Evolutionary conservation across 129 eudicot genomes (phyloP), one percentile per base, ranked within the genome.

Genomic region (Rutidosis leptorrhynchoides): DNA sequence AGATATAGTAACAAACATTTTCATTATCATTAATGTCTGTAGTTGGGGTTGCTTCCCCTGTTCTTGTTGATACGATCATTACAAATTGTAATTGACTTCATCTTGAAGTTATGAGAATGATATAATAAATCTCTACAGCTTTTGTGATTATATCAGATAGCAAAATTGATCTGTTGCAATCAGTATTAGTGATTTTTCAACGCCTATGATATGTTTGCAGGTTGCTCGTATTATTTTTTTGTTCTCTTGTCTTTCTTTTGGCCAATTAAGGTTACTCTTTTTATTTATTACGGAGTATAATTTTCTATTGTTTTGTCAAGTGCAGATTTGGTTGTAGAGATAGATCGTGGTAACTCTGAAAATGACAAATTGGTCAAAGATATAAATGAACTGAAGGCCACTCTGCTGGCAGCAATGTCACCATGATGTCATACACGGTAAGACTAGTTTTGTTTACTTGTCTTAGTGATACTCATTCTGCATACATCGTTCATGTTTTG

Each of bases 321-420:
- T 74, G 75, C 85, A 87, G 95, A 77, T 72, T 64, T 87, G 78
- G 73, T 70, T 57, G 69, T 82, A 33, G 78, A 81, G 81, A 81
- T 87, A 57, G 69, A 79, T 72, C 62, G 76, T 57, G 73, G 83
- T 73, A 79, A 61, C 51, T 54, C 78, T 42, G 87, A 83, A 74
- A 83, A 83, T 25, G 83, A 79, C 43, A 82, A 81, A 79, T 57
- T 87, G 68, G 81, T 83, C 52, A 74, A 70, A 72, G 82, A 83
- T 67, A 83, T 81, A 8, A 79, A 77, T 4, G 87, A 87, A 58
- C 61, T 81, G 64, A 87, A 81, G 84, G 25, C 80, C 64, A 77
- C 83, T 19, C 21, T 83, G 80, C 78, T 83, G 69, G 74, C 87
- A 51, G 49, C 75, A 23, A 75, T 87, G 75, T 78, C 84, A 29